Percentiles rank a stretch among this genome's conserved stretches.
Evolutionary conservation across 345 rosid species (phyloP).

Genomic region (Ceriops tagal): DNA sequence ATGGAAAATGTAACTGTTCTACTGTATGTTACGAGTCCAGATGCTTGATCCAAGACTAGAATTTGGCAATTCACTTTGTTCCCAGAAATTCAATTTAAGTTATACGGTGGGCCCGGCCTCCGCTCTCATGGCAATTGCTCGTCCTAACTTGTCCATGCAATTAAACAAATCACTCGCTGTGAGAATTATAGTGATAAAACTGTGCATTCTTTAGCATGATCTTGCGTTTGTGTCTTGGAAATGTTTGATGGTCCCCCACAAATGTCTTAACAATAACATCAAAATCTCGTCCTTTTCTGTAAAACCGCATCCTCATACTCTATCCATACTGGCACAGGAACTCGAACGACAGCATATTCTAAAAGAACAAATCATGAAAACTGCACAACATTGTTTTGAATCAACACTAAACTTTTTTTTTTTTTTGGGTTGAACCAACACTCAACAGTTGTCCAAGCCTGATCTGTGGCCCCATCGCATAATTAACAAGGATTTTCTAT

Average conservation of each 20-base stretch:
- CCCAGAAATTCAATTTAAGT: no score
- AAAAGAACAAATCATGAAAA: neutral
- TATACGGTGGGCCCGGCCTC: no score
- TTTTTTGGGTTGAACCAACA: no score
- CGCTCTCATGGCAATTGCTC: neutral
- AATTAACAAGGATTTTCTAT: neutral
- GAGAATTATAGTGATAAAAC: neutral
- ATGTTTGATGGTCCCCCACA: neutral
- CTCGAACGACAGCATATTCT: neutral
- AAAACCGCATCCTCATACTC: neutral
- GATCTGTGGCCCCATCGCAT: no score
- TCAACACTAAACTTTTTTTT: no score
- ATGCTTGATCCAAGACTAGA: no score
- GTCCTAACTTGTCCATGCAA: constrained; percentile 14
- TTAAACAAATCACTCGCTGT: neutral
- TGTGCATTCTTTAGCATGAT: neutral
- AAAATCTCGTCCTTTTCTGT: neutral
- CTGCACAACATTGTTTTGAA: neutral
- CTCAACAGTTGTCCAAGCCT: no score
- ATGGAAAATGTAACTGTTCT: no score
- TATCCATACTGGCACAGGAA: neutral
- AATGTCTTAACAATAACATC: neutral
- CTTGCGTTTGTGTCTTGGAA: neutral
- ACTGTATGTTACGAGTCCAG: no score
- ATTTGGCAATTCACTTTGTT: no score